Percentiles rank a stretch among this genome's conserved stretches.
These are phyloP conservation scores for Aspergillus sclerotialis DNA, from an alignment of 2,329 filamentous ascomycete species.

Conservation along the genomic window DNA sequence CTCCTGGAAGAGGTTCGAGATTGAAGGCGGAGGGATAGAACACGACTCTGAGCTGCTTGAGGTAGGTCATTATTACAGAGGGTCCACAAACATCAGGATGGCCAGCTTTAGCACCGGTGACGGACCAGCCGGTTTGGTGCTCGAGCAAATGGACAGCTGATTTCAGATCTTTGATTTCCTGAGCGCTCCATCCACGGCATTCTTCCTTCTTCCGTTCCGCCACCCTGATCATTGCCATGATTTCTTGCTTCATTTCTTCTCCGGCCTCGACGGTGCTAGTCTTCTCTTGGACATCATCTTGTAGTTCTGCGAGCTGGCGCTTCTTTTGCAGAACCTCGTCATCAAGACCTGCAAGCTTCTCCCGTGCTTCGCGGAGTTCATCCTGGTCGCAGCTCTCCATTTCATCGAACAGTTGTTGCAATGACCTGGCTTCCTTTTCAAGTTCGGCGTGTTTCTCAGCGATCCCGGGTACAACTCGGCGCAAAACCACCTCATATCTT, in stretches of 20 bases:
- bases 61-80: conserved; percentile 36
- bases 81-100: conserved; percentile 23
- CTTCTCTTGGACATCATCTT: conserved; percentile 60
- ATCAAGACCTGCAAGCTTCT: conserved; percentile 58
- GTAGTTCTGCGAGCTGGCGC: conserved; percentile 58
- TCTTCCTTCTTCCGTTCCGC: conserved; percentile 80
- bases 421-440: conserved; percentile 55
- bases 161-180: conserved; percentile 73
- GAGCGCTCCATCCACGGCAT: conserved; percentile 79
- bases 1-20: conserved; percentile 11
- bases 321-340: conserved; percentile 64
- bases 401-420: conserved; percentile 64
- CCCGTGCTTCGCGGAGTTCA: conserved; percentile 67
- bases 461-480: conserved; percentile 60
- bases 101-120: conserved; percentile 28
- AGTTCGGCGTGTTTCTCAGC: conserved; percentile 55
- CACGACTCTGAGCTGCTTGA: conserved; percentile 33
- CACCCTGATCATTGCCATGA: conserved; percentile 66
- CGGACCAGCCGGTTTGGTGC: conserved; percentile 38
- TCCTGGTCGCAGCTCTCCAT: conserved; percentile 62
- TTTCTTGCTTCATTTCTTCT: conserved; percentile 61
- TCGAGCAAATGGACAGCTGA: conserved; percentile 35
- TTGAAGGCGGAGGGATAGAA: conserved; percentile 36
- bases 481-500: conserved; percentile 62
- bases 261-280: conserved; percentile 58